phyloP scores from a whole-genome alignment of 306 rosid species.

The Hippophae tibetana region DNA sequence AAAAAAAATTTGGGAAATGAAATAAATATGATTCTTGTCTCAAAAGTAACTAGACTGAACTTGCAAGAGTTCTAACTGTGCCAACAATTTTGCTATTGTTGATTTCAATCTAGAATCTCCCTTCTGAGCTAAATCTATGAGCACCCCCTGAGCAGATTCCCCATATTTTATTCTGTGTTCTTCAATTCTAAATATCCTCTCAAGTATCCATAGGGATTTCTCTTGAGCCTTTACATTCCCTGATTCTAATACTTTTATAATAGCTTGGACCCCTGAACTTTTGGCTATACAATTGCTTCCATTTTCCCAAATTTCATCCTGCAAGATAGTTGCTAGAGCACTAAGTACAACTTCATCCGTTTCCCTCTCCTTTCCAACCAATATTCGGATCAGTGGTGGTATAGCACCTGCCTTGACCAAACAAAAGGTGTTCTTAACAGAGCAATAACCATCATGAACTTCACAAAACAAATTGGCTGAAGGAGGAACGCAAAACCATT shows the following conservation, averaged over 20 bases:
- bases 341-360: constrained; percentile 62
- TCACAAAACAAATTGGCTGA: constrained; percentile 47
- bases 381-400: constrained; percentile 42
- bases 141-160: constrained; percentile 63
- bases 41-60: constrained; percentile 68
- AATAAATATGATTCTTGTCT: constrained; percentile 7
- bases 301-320: constrained; percentile 64
- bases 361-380: constrained; percentile 55
- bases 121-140: constrained; percentile 68
- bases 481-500: constrained; percentile 64
- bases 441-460: constrained; percentile 65
- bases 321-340: constrained; percentile 67
- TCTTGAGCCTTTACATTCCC: constrained; percentile 55
- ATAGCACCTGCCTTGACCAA: constrained; percentile 72
- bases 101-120: constrained; percentile 70
- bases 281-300: constrained; percentile 61
- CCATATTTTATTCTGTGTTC: constrained; percentile 53
- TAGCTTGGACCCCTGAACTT: constrained; percentile 45
- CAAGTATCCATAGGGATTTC: constrained; percentile 75
- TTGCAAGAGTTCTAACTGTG: constrained; percentile 65
- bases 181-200: constrained; percentile 58
- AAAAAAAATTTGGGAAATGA: not conserved
- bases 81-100: constrained; percentile 56
- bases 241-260: constrained; percentile 44
- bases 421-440: constrained; percentile 61